Percentiles rank a stretch among this genome's conserved stretches.
These are phyloP conservation scores for Xylariales sp. DNA, from an alignment of 2,329 filamentous ascomycete genomes.

Conservation along the genomic window DNA sequence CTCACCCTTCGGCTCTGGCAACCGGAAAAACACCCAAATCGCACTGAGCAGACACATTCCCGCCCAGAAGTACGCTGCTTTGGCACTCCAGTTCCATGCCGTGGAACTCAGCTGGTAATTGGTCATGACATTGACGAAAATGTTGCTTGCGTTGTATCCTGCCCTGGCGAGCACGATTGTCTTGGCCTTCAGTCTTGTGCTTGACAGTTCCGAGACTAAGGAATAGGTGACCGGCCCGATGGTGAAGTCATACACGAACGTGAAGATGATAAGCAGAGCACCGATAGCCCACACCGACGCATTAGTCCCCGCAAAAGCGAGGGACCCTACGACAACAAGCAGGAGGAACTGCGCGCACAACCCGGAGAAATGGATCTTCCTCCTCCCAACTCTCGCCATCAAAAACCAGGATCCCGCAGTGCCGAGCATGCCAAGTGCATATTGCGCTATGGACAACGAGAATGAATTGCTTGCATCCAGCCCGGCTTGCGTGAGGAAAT, in stretches of 20 bases:
- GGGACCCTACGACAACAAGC: slow-evolving; percentile 35
- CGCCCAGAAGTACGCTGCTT: slow-evolving; percentile 42
- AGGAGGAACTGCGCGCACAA: slow-evolving; percentile 34
- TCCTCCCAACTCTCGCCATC: slow-evolving; percentile 44
- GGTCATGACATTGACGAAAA: slow-evolving; percentile 45
- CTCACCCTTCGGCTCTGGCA: slow-evolving; percentile 48
- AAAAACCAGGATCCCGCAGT: slow-evolving; percentile 47
- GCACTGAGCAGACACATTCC: slow-evolving; percentile 43
- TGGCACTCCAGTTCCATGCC: slow-evolving; percentile 44
- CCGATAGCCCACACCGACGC: slow-evolving; percentile 38
- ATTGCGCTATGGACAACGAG: slow-evolving; percentile 42
- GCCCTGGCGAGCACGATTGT: slow-evolving; percentile 48
- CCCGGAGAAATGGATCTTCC: slow-evolving; percentile 44
- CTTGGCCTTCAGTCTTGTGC: slow-evolving; percentile 49
- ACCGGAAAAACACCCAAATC: slow-evolving; percentile 45
- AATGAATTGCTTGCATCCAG: slow-evolving; percentile 39
- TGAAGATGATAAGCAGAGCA: slow-evolving; percentile 45
- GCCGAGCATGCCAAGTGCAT: slow-evolving; percentile 46
- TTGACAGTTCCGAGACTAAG: slow-evolving; percentile 48
- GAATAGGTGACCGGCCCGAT: slow-evolving; percentile 51
- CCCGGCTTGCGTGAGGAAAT: slow-evolving; percentile 42
- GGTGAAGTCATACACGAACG: slow-evolving; percentile 49
- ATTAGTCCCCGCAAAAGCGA: slow-evolving; percentile 31
- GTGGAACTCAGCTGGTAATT: slow-evolving; percentile 43
- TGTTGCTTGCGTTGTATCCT: slow-evolving; percentile 43